Evolutionary conservation across 2,329 filamentous ascomycete genomes (phyloP), one percentile per base, ranked within the genome.

Genomic region (Sporothrix pseudoabietina): DNA sequence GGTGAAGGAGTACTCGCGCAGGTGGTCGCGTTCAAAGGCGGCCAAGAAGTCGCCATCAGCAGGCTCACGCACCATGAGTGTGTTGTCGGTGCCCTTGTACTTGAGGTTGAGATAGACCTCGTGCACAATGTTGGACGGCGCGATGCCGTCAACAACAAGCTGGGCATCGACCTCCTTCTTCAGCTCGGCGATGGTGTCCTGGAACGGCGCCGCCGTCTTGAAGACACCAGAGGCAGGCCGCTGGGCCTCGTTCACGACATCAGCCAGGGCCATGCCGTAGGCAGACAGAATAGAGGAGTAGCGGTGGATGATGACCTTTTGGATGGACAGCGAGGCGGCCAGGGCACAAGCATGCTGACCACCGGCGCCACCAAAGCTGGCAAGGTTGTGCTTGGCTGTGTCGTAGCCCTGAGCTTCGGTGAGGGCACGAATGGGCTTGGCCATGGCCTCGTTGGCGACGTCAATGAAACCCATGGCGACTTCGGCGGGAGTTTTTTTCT

Each of bases 31-130:
- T 32, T 97, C 85, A 77, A 98, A 98, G 0, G 92, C 94, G 76
- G 90, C 91, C 92, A 92, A 96, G 10, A 92, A 88, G 32, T 92
- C 88, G 6, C 88, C 89, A 26, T 81, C 84, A 75, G 87, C 92
- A 10, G 86, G 83, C 52, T 87, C 85, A 3, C 61, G 39, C 74
- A 97, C 89, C 94, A 97, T 97, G 52, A 97, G 86, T 0, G 94
- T 92, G 4, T 93, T 96, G 79, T 97, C 94, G 0, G 94, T 97
- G 8, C 94, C 94, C 39, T 93, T 88, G 78, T 97, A 97, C 73
- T 94, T 87, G 90, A 98, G 94, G 79, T 98, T 97, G 71, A 98
- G 87, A n/a, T 97, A 98, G 79, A 97, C 92, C 80, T 97, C 94
- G 78, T 95, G 97, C 0, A 90, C 86, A 0, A 90, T 86, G n/a